Conservation (phyloP, 2,329 filamentous ascomycete genomes). For the Pseudocercospora fuligena region DNA sequence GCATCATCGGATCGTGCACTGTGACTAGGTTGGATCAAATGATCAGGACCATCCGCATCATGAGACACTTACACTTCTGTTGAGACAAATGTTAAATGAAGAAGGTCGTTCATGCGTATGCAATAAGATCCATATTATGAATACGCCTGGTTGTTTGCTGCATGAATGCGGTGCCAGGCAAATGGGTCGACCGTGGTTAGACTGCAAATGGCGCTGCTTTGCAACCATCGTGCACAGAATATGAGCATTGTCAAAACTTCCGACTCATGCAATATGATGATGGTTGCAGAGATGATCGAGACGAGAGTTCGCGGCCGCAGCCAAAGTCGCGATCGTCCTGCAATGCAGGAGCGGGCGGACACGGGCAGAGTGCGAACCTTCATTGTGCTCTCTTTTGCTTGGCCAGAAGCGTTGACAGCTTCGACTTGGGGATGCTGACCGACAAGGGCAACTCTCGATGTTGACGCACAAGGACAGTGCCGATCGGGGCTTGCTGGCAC, state of each 20-base stretch:
- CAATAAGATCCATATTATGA: conserved; percentile 6
- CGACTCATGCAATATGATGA: conserved; percentile 17
- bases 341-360: conserved; percentile 14
- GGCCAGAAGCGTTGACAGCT: neutral
- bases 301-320: conserved; percentile 16
- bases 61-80: conserved; percentile 2
- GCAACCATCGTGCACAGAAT: neutral
- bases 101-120: conserved; percentile 1
- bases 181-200: neutral
- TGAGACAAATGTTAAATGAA: neutral
- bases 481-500: neutral
- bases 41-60: neutral
- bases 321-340: conserved; percentile 9
- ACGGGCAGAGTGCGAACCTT: conserved; percentile 9
- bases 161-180: conserved; percentile 8
- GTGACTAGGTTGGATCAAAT: neutral
- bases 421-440: neutral
- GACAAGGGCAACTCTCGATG: neutral
- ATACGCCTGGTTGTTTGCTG: conserved; percentile 10
- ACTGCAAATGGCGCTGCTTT: neutral
- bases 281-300: conserved; percentile 9
- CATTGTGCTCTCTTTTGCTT: neutral
- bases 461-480: neutral
- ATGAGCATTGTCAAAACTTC: neutral
- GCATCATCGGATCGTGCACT: neutral